Evolutionary conservation across 495 filamentous ascomycete species (phyloP).

Genomic region (Tuber umbilicatum): DNA sequence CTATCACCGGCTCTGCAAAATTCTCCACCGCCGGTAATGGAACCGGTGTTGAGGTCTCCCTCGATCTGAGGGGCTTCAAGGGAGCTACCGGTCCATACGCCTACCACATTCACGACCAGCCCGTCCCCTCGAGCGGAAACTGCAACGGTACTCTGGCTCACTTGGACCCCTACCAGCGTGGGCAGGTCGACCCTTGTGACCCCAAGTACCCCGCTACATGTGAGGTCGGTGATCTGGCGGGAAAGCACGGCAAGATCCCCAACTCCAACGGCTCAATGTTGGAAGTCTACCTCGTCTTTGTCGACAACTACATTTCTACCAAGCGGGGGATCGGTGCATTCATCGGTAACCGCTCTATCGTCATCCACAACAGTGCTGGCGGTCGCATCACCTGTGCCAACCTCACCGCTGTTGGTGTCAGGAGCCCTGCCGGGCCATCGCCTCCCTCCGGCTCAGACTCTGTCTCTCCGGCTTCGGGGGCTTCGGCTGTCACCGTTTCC

Average conservation of each 20-base stretch:
- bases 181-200: slow-evolving; percentile 59
- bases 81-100: slow-evolving; percentile 59
- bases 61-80: slow-evolving; percentile 58
- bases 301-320: slow-evolving; percentile 63
- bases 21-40: slow-evolving; percentile 53
- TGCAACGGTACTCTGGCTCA: slow-evolving; percentile 67
- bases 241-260: slow-evolving; percentile 68
- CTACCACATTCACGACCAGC: slow-evolving; percentile 80
- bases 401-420: slow-evolving; percentile 46
- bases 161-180: slow-evolving; percentile 60
- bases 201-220: slow-evolving; percentile 57
- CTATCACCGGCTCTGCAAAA: slow-evolving; percentile 56
- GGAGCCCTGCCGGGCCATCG: not conserved
- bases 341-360: slow-evolving; percentile 72
- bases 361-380: slow-evolving; percentile 66
- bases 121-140: slow-evolving; percentile 68
- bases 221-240: slow-evolving; percentile 75
- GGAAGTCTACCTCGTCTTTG: slow-evolving; percentile 50
- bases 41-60: slow-evolving; percentile 56
- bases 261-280: slow-evolving; percentile 38
- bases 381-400: slow-evolving; percentile 68
- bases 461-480: not conserved
- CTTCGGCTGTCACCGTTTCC: not conserved
- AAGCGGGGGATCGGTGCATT: slow-evolving; percentile 54
- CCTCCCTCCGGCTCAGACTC: not conserved